These are phyloP conservation scores for Kalaharituber pfeilii DNA, from an alignment of 2,329 filamentous ascomycete genomes.

Conservation along the genomic window DNA sequence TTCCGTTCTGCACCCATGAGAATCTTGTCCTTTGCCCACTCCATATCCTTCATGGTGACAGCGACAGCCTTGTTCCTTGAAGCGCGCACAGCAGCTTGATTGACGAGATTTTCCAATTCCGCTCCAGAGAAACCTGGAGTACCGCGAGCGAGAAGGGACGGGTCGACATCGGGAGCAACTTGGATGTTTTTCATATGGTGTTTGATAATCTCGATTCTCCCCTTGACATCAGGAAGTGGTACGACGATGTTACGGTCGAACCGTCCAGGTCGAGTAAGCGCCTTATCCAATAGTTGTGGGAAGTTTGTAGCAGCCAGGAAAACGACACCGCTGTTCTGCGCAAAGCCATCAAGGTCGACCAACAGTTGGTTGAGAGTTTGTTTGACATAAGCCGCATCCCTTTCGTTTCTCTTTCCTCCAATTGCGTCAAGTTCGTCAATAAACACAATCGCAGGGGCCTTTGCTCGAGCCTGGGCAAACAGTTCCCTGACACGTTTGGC, in stretches of 20 bases:
- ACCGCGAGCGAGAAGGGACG: slow-evolving; percentile 66
- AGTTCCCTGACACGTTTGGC: slow-evolving; percentile 90
- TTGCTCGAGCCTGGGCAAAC: slow-evolving; percentile 64
- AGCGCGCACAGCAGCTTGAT: slow-evolving; percentile 88
- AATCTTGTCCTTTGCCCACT: slow-evolving; percentile 97
- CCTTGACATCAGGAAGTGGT: slow-evolving; percentile 76
- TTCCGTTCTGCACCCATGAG: slow-evolving; percentile 90
- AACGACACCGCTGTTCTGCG: slow-evolving; percentile 84
- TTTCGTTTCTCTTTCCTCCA: slow-evolving; percentile 78
- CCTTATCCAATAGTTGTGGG: slow-evolving; percentile 84
- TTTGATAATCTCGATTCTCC: slow-evolving; percentile 78
- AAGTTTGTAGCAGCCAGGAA: slow-evolving; percentile 95
- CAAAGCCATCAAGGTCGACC: slow-evolving; percentile 92
- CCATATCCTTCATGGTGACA: slow-evolving; percentile 65
- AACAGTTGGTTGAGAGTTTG: slow-evolving; percentile 95
- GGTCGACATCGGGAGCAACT: slow-evolving; percentile 59
- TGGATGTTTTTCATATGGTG: slow-evolving; percentile 90
- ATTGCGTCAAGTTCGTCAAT: slow-evolving; percentile 91
- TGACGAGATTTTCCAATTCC: slow-evolving; percentile 90
- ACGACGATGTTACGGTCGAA: slow-evolving; percentile 90
- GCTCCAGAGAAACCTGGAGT: slow-evolving; percentile 88
- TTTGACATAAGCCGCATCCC: slow-evolving; percentile 87
- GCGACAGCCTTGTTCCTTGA: slow-evolving; percentile 64
- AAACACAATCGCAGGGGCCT: slow-evolving; percentile 85
- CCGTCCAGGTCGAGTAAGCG: slow-evolving; percentile 77